phyloP scores from a whole-genome alignment of 2,329 filamentous ascomycete genomes.

The Lasiodiplodia citricola region DNA sequence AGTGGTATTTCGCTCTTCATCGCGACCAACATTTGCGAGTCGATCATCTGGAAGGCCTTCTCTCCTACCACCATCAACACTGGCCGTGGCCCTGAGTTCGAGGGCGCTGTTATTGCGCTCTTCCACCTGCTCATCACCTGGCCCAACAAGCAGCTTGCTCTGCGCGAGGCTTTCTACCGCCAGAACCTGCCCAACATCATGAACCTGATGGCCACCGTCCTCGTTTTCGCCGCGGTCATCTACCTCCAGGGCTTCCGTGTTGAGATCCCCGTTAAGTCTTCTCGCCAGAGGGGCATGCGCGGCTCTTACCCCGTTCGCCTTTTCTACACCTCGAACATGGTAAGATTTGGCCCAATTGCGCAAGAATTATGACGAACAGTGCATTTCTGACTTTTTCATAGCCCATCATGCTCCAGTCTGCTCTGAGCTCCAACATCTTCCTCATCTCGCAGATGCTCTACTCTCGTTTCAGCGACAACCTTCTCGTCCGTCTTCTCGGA shows the following conservation, averaged over 20 bases:
- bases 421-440: slow-evolving; percentile 98
- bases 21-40: slow-evolving; percentile 99
- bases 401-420: slow-evolving; percentile 99
- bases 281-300: slow-evolving; percentile 96
- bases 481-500: slow-evolving; percentile 94
- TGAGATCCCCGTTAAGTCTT: slow-evolving; percentile 99
- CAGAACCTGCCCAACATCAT: slow-evolving; percentile 99
- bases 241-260: slow-evolving; percentile 99
- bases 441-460: slow-evolving; percentile 99
- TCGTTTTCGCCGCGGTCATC: slow-evolving; percentile 96
- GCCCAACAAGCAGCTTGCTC: slow-evolving; percentile 98
- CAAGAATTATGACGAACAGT: background rate
- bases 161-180: slow-evolving; percentile 98
- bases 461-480: slow-evolving; percentile 98
- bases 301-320: slow-evolving; percentile 98
- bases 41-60: slow-evolving; percentile 99
- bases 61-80: slow-evolving; percentile 99
- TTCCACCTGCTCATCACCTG: slow-evolving; percentile 98
- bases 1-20: slow-evolving; percentile 99
- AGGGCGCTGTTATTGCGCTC: slow-evolving; percentile 96
- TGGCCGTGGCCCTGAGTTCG: slow-evolving; percentile 97
- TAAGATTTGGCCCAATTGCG: background rate
- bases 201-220: slow-evolving; percentile 92
- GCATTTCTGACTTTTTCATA: background rate
- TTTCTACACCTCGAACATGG: slow-evolving; percentile 99